phyloP scores from a whole-genome alignment of 805 yeast species.

The Candida ortonii region DNA sequence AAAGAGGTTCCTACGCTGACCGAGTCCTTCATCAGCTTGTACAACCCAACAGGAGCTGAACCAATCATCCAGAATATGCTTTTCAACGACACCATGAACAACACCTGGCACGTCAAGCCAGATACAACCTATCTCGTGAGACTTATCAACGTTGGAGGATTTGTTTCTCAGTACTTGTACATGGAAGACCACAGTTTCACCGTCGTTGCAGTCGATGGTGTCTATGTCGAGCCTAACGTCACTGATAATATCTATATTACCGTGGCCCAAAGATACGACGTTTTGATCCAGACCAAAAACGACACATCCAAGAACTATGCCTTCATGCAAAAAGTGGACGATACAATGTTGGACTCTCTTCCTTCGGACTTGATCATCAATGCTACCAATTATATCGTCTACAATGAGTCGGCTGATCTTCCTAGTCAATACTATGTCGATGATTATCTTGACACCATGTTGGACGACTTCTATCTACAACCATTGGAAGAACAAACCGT shows the following conservation, averaged over 20 bases:
- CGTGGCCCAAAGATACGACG: conserved; percentile 89
- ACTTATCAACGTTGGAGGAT: conserved; percentile 83
- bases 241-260: conserved; percentile 75
- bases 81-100: conserved; percentile 76
- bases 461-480: conserved; percentile 75
- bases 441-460: conserved; percentile 42
- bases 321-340: conserved; percentile 78
- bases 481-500: conserved; percentile 58
- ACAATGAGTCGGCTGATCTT: conserved; percentile 35
- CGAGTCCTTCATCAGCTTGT: conserved; percentile 58
- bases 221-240: conserved; percentile 70
- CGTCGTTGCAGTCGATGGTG: conserved; percentile 90
- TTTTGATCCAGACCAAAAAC: conserved; percentile 70
- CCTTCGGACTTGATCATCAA: conserved; percentile 68
- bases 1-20: conserved; percentile 49
- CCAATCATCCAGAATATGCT: conserved; percentile 85
- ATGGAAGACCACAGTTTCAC: conserved; percentile 86
- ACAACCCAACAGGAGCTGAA: conserved; percentile 97
- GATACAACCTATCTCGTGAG: conserved; percentile 80
- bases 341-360: conserved; percentile 72
- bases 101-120: conserved; percentile 78
- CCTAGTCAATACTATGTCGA: conserved; percentile 48
- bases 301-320: conserved; percentile 66
- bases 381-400: conserved; percentile 71
- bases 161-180: conserved; percentile 84